Evolutionary conservation across 345 rosid species (phyloP).

Genomic region (Cardamine resedifolia): DNA sequence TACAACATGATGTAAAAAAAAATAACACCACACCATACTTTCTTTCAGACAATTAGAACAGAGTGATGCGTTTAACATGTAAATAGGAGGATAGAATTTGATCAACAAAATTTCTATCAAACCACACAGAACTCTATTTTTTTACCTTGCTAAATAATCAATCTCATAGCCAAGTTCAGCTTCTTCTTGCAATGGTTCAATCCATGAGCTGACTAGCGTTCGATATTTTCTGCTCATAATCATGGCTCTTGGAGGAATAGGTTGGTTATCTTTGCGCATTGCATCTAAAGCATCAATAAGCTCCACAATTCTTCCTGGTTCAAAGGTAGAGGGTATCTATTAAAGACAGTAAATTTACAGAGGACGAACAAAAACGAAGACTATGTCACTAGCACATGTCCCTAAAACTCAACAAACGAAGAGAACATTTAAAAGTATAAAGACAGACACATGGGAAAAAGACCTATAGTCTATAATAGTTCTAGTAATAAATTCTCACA

Average conservation of each 20-base stretch:
- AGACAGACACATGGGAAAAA: background rate
- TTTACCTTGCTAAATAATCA: slow-evolving; percentile 85
- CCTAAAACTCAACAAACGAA: slow-evolving; percentile 1
- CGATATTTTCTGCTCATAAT: slow-evolving; percentile 90
- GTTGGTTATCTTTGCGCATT: slow-evolving; percentile 78
- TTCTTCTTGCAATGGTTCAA: slow-evolving; percentile 95
- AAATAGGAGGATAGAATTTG: slow-evolving; percentile 10
- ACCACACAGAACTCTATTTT: background rate
- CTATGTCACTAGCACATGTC: background rate
- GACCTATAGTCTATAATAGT: background rate
- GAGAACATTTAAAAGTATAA: background rate
- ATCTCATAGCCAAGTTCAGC: slow-evolving; percentile 93
- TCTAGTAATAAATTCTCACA: background rate
- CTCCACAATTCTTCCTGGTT: slow-evolving; percentile 85
- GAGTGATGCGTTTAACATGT: background rate
- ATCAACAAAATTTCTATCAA: slow-evolving; percentile 1
- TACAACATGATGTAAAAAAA: background rate
- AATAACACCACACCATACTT: background rate
- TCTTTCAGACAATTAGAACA: slow-evolving; percentile 18
- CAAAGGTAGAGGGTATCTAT: slow-evolving; percentile 30
- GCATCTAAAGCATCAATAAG: slow-evolving; percentile 89
- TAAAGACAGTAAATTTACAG: background rate
- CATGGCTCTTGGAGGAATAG: slow-evolving; percentile 91
- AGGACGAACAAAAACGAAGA: background rate
- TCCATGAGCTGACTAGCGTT: slow-evolving; percentile 95